Evolutionary conservation across 805 yeast species (phyloP).

Genomic region (Nakazawaea anatomiae): DNA sequence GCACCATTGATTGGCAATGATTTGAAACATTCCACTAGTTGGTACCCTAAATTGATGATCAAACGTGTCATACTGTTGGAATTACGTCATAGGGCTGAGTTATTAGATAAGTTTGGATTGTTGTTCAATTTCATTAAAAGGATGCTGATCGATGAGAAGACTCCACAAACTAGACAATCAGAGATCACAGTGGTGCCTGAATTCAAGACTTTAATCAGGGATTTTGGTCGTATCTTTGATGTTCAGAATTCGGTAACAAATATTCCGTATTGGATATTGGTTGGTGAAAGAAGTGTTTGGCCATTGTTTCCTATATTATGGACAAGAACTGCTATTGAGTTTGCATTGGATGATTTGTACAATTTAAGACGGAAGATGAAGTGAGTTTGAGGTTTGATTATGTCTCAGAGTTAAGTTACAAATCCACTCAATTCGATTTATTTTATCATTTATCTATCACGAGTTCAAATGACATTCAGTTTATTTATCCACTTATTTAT

Average conservation of each 20-base stretch:
- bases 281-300: constrained; percentile 94
- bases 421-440: no score
- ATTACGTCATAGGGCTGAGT: constrained; percentile 75
- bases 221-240: constrained; percentile 73
- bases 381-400: background rate
- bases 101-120: constrained; percentile 73
- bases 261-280: constrained; percentile 81
- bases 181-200: constrained; percentile 92
- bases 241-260: constrained; percentile 64
- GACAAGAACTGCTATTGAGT: constrained; percentile 88
- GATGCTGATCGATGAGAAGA: constrained; percentile 80
- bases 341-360: constrained; percentile 74
- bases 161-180: constrained; percentile 65
- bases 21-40: constrained; percentile 51
- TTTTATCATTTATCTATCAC: no score
- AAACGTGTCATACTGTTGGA: constrained; percentile 67
- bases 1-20: constrained; percentile 87
- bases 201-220: constrained; percentile 60
- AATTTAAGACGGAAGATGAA: constrained; percentile 24
- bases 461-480: no score
- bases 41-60: constrained; percentile 32
- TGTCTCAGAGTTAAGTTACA: no score
- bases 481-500: no score
- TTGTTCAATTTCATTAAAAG: constrained; percentile 66
- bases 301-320: constrained; percentile 78